phyloP scores from a whole-genome alignment of 129 eudicot genomes.

The Erigeron canadensis region DNA sequence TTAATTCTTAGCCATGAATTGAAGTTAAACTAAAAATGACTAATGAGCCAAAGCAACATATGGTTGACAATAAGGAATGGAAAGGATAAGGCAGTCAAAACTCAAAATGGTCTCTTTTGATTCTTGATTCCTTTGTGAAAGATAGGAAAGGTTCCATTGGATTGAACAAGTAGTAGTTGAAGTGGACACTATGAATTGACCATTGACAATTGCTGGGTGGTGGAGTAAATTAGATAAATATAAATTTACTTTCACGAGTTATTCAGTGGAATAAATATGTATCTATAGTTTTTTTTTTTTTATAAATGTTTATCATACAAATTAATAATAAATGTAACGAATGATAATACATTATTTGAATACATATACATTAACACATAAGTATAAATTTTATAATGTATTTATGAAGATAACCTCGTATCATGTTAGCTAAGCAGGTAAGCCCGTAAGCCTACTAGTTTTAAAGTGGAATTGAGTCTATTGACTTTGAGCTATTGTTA shows the following conservation, averaged over 20 bases:
- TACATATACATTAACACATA: too few species aligned
- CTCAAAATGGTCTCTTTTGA: constrained; percentile 27
- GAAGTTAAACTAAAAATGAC: constrained; percentile 13
- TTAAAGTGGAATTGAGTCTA: neutral
- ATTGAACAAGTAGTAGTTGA: constrained; percentile 29
- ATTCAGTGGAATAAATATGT: neutral
- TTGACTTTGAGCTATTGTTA: neutral
- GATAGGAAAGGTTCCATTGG: constrained; percentile 33
- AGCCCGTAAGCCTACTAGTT: too few species aligned
- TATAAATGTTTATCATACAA: too few species aligned
- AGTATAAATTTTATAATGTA: too few species aligned
- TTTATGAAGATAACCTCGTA: too few species aligned
- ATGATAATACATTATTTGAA: too few species aligned
- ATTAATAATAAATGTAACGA: too few species aligned
- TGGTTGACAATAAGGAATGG: constrained; percentile 22
- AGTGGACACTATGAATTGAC: constrained; percentile 45
- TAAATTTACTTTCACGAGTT: neutral
- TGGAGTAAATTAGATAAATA: constrained; percentile 10
- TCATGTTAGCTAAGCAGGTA: neutral
- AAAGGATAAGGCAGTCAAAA: constrained; percentile 36
- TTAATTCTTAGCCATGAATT: constrained; percentile 7
- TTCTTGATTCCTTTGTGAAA: constrained; percentile 35
- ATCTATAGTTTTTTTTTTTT: neutral
- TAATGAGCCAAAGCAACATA: constrained; percentile 25
- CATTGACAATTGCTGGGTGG: constrained; percentile 28